Conservation (phyloP, 257 asterid species). For the Linaria vulgaris region DNA sequence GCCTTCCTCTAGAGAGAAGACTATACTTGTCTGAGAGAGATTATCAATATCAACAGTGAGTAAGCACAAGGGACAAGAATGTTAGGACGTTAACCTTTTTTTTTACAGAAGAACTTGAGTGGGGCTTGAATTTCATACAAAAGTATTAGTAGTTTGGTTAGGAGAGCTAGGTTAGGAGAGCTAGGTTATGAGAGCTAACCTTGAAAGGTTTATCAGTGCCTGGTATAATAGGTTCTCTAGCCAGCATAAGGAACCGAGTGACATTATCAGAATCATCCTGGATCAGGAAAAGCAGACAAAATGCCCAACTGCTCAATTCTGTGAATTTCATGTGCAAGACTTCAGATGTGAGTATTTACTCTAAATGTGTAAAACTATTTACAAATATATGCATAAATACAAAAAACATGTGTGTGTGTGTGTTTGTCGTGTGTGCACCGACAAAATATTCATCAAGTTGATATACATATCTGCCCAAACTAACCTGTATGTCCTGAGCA, state of each 20-base stretch:
- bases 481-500: conserved; percentile 94
- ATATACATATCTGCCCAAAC: conserved; percentile 8
- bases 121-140: not conserved
- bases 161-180: no score
- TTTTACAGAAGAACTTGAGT: conserved; percentile 15
- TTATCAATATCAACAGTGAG: conserved; percentile 14
- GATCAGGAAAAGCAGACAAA: conserved; percentile 7
- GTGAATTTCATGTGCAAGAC: conserved; percentile 11
- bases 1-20: conserved; percentile 98
- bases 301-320: conserved; percentile 15
- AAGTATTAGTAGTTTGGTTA: conserved; percentile 1
- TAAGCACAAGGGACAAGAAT: conserved; percentile 16
- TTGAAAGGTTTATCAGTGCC: conserved; percentile 90
- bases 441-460: conserved; percentile 1
- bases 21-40: conserved; percentile 84
- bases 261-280: conserved; percentile 95
- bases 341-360: not conserved
- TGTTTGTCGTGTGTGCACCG: not conserved
- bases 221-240: conserved; percentile 98
- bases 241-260: conserved; percentile 96
- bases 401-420: not conserved
- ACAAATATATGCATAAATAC: no score
- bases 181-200: conserved; percentile 42
- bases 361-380: no score
- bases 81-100: not conserved